These are phyloP conservation scores for Starmera stellimalicola DNA, from an alignment of 1,139 yeast species.

Conservation along the genomic window DNA sequence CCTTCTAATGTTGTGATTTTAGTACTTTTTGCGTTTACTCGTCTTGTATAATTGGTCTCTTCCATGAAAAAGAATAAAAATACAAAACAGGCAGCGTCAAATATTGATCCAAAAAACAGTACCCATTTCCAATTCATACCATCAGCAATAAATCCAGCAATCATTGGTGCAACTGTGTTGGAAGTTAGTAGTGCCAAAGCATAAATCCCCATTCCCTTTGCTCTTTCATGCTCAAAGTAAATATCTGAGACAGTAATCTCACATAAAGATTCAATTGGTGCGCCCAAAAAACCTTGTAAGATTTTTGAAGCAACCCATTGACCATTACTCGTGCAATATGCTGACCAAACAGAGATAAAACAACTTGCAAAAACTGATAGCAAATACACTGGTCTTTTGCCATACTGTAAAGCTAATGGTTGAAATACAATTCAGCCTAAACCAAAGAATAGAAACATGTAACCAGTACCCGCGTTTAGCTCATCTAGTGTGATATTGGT, in stretches of 20 bases:
- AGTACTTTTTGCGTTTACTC: slow-evolving; percentile 11
- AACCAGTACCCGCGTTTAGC: slow-evolving; percentile 43
- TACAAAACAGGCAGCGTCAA: slow-evolving; percentile 35
- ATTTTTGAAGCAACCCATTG: slow-evolving; percentile 28
- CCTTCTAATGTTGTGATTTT: slow-evolving; percentile 9
- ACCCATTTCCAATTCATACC: slow-evolving; percentile 43
- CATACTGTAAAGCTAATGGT: slow-evolving; percentile 44
- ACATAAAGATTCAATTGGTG: slow-evolving; percentile 48
- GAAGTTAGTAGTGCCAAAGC: slow-evolving; percentile 31
- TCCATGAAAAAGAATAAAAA: slow-evolving; percentile 34
- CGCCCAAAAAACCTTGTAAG: slow-evolving; percentile 38
- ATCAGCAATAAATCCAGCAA: slow-evolving; percentile 41
- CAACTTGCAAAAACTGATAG: slow-evolving; percentile 27
- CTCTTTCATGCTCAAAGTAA: slow-evolving; percentile 43
- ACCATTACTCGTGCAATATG: slow-evolving; percentile 29
- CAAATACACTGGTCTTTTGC: slow-evolving; percentile 40
- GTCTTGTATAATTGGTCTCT: slow-evolving; percentile 34
- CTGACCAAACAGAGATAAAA: slow-evolving; percentile 32
- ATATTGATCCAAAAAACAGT: slow-evolving; percentile 31
- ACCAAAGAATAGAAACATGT: slow-evolving; percentile 36
- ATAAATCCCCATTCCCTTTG: slow-evolving; percentile 36
- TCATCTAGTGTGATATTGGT: slow-evolving; percentile 31
- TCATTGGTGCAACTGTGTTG: slow-evolving; percentile 34
- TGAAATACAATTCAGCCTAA: slow-evolving; percentile 39
- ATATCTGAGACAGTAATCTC: slow-evolving; percentile 41